Evolutionary conservation across 2,329 filamentous ascomycete species (phyloP).

Genomic region (Phaeophleospora eucalypticola): DNA sequence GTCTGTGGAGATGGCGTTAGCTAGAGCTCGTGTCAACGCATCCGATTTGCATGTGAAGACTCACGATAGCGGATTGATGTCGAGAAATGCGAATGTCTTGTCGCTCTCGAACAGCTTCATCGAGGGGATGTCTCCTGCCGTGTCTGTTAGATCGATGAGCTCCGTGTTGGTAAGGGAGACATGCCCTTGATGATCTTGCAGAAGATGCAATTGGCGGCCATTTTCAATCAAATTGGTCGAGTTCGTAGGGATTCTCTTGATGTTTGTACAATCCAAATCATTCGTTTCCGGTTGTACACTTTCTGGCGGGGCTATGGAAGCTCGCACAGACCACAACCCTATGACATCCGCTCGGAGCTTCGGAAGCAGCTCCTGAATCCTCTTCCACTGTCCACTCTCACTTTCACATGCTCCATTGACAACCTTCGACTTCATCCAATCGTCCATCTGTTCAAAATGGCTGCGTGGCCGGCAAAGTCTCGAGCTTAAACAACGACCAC

Average conservation of each 20-base stretch:
- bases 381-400: too few relatives aligned
- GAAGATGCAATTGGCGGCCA: conserved; percentile 74
- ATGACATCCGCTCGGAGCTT: conserved; percentile 2
- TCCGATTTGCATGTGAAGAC: conserved; percentile 1
- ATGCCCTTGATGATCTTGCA: conserved; percentile 95
- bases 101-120: conserved; percentile 96
- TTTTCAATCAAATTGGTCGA: conserved; percentile 16
- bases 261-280: neutral
- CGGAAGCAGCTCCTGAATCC: neutral
- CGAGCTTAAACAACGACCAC: neutral
- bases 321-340: neutral
- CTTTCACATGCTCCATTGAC: too few relatives aligned
- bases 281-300: neutral
- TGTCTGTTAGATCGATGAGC: neutral
- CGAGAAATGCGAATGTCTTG: conserved; percentile 90
- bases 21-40: neutral
- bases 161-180: conserved; percentile 1
- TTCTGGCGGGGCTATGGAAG: neutral
- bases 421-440: too few relatives aligned
- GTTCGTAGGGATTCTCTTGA: neutral
- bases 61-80: conserved; percentile 73
- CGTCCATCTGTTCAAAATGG: too few relatives aligned
- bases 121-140: conserved; percentile 82
- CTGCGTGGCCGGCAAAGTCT: neutral
- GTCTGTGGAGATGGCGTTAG: conserved; percentile 29